Evolutionary conservation across 441 rosid genomes (phyloP).

Genomic region (California macrophylla): DNA sequence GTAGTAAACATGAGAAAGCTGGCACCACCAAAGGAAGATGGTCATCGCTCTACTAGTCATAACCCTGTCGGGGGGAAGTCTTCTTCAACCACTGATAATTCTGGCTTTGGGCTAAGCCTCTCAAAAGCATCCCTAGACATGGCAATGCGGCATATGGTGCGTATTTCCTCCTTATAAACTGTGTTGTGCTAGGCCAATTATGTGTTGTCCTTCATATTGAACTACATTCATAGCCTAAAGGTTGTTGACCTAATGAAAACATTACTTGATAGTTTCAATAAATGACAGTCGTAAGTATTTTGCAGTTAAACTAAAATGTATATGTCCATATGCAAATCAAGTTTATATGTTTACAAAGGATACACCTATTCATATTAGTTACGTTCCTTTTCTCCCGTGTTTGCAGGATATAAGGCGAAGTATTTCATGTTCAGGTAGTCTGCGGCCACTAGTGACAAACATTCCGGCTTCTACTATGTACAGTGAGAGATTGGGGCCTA

Average conservation of each 20-base stretch:
- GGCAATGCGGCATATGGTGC: conserved; percentile 84
- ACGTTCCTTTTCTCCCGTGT: conserved; percentile 3
- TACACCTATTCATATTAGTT: not conserved
- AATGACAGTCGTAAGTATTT: not conserved
- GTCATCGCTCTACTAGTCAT: conserved; percentile 19
- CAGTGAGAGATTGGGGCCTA: conserved; percentile 53
- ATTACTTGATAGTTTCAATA: not conserved
- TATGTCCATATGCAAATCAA: not conserved
- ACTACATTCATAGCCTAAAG: not conserved
- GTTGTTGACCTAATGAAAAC: not conserved
- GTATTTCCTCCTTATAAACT: conserved; percentile 7
- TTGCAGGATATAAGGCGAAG: conserved; percentile 67
- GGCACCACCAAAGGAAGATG: conserved; percentile 59
- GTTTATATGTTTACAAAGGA: not conserved
- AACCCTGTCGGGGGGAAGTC: conserved; percentile 34
- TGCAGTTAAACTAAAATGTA: not conserved
- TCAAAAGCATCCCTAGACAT: conserved; percentile 73
- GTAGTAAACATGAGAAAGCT: conserved; percentile 85
- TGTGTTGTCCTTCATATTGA: not conserved
- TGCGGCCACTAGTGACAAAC: conserved; percentile 49
- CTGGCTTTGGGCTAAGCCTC: conserved; percentile 64
- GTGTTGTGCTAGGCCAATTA: not conserved
- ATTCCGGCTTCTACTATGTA: conserved; percentile 70
- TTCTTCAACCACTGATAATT: conserved; percentile 35
- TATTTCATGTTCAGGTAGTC: conserved; percentile 36